Conservation (phyloP, 768 basidiomycete genomes). For the Termitomyces eurrhizus region DNA sequence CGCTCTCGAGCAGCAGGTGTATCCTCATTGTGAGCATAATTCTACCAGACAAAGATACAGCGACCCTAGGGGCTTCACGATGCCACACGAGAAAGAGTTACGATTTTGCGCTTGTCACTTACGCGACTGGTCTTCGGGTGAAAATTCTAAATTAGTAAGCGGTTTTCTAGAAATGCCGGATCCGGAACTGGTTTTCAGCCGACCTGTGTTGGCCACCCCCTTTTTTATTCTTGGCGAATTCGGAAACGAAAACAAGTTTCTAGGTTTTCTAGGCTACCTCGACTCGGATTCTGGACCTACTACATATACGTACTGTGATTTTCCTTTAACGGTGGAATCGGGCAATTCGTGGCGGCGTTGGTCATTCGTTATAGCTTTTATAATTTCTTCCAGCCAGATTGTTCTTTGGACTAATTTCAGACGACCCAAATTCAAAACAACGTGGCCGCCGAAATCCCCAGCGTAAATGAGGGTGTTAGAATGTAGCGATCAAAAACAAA, state of each 20-base stretch:
- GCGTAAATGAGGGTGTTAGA: neutral
- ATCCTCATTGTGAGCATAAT: neutral
- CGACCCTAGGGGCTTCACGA: neutral
- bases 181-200: neutral
- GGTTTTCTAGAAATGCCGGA: neutral
- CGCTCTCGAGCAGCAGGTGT: neutral
- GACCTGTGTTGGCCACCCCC: neutral
- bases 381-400: neutral
- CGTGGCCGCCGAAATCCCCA: neutral
- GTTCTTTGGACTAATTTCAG: neutral
- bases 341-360: neutral
- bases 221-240: neutral
- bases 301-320: neutral
- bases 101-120: neutral
- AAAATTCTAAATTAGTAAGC: neutral
- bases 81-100: neutral
- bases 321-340: neutral
- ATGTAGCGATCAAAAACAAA: neutral
- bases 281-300: neutral
- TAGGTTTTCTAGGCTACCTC: neutral
- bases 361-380: neutral
- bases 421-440: neutral
- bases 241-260: neutral
- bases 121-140: no score
- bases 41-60: neutral